Evolutionary conservation across 352 stramenopile genomes (phyloP).

Genomic region (Globisporangium lucens): DNA sequence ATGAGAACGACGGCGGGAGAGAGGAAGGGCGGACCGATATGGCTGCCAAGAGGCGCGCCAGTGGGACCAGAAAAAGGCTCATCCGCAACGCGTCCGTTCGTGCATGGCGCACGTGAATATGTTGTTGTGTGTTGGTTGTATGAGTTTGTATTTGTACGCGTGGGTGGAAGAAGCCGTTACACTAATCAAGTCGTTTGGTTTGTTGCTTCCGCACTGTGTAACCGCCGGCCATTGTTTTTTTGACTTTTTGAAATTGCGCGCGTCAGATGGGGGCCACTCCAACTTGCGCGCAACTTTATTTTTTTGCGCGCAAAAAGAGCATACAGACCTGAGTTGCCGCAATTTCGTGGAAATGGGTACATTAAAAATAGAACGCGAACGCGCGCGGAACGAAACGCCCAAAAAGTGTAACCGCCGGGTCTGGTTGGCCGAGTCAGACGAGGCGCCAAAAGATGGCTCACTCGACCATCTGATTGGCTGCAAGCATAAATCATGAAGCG

Average conservation of each 20-base stretch:
- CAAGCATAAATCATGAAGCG: constrained; percentile 1
- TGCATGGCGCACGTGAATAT: neutral
- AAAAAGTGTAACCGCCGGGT: neutral
- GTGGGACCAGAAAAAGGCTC: neutral
- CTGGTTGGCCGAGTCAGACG: neutral
- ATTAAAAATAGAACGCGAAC: constrained; percentile 3
- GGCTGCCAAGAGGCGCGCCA: neutral
- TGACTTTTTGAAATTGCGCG: neutral
- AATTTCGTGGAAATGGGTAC: constrained; percentile 5
- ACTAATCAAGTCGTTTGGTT: neutral
- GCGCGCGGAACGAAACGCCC: constrained; percentile 9
- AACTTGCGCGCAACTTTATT: neutral
- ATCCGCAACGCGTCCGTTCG: neutral
- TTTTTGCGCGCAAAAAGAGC: neutral
- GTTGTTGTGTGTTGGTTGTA: neutral
- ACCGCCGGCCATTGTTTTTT: neutral
- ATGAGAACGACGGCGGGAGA: neutral
- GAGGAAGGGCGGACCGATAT: constrained; percentile 6
- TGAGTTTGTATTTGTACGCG: neutral
- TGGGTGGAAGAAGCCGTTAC: neutral
- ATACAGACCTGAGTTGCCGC: neutral
- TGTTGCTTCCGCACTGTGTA: constrained; percentile 3
- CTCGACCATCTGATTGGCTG: constrained; percentile 10
- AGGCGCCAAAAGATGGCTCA: neutral
- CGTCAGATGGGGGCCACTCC: neutral